Percentiles rank a stretch among this genome's conserved stretches.
phyloP scores from a whole-genome alignment of 2,329 filamentous ascomycete genomes.

The Cadophora gregata region DNA sequence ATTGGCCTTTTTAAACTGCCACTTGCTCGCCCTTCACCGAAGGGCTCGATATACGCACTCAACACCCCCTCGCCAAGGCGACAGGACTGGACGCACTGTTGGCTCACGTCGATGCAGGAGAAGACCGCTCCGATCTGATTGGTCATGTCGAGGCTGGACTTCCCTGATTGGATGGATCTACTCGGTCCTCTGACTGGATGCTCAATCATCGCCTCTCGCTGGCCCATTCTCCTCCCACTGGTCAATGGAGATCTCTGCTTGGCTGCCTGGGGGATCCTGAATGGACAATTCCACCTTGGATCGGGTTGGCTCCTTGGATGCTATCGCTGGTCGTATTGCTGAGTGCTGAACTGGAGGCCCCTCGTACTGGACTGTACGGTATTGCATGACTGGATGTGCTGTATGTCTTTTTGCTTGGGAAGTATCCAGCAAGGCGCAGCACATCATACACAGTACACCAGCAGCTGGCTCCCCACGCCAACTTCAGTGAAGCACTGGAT shows the following conservation, averaged over 20 bases:
- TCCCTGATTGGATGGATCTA: slow-evolving; percentile 10
- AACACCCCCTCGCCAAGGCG: slow-evolving; percentile 22
- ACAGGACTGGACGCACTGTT: neutral
- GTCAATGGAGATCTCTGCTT: slow-evolving; percentile 11
- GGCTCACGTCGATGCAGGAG: slow-evolving; percentile 1
- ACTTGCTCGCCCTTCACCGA: slow-evolving; percentile 27
- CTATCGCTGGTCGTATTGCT: neutral
- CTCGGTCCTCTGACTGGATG: slow-evolving; percentile 13
- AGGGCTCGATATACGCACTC: slow-evolving; percentile 23
- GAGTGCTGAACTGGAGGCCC: neutral
- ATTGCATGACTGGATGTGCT: slow-evolving; percentile 2
- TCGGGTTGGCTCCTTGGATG: slow-evolving; percentile 5
- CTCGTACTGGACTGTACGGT: slow-evolving; percentile 11
- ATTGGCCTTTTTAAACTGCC: slow-evolving; percentile 27
- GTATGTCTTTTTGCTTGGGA: neutral
- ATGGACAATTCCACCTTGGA: slow-evolving; percentile 6
- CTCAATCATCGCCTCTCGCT: neutral
- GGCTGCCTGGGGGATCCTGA: neutral
- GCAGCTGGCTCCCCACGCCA: neutral
- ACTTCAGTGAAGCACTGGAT: neutral
- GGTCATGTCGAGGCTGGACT: neutral
- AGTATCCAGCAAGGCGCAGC: slow-evolving; percentile 6
- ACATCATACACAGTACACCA: neutral
- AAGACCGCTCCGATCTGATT: neutral
- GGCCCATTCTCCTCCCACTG: neutral